Conservation (phyloP, 2,329 filamentous ascomycete species). For the Incumbomyces lentus region DNA sequence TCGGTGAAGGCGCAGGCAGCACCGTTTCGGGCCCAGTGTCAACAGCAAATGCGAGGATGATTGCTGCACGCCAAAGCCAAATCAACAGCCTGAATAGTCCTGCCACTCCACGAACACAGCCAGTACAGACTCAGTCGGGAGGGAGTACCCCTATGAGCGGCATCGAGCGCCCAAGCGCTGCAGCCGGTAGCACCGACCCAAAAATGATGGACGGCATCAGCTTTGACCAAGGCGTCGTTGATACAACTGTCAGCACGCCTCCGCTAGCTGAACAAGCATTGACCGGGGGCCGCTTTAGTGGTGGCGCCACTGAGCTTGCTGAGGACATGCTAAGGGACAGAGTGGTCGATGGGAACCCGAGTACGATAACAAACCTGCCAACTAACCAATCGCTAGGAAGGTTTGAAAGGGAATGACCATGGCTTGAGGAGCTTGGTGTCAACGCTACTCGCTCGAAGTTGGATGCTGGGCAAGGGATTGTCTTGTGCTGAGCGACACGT, state of each 20-base stretch:
- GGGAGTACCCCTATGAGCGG: constrained; percentile 33
- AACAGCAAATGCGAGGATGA: constrained; percentile 42
- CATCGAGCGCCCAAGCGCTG: constrained; percentile 32
- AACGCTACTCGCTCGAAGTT: not conserved
- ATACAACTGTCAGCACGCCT: constrained; percentile 53
- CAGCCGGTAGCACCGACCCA: constrained; percentile 42
- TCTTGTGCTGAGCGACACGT: too few relatives aligned
- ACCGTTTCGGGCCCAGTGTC: constrained; percentile 68
- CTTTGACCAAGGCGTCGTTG: constrained; percentile 51
- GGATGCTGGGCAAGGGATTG: too few relatives aligned
- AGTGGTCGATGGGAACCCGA: constrained; percentile 42
- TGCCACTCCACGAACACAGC: constrained; percentile 17
- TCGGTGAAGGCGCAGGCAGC: constrained; percentile 82
- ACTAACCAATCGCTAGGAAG: constrained; percentile 15
- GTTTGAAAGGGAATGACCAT: constrained; percentile 19
- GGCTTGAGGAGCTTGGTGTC: not conserved
- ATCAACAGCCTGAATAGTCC: constrained; percentile 25
- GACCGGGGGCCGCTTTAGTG: constrained; percentile 15
- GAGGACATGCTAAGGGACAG: constrained; percentile 55
- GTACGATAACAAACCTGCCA: constrained; percentile 4
- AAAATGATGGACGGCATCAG: constrained; percentile 59
- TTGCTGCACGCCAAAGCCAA: constrained; percentile 25
- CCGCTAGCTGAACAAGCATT: constrained; percentile 35
- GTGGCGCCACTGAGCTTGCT: constrained; percentile 43
- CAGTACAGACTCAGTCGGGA: constrained; percentile 12